Percentiles rank a stretch among this genome's conserved stretches.
Conservation (phyloP, 495 filamentous ascomycete genomes). For the Podospora australis region DNA sequence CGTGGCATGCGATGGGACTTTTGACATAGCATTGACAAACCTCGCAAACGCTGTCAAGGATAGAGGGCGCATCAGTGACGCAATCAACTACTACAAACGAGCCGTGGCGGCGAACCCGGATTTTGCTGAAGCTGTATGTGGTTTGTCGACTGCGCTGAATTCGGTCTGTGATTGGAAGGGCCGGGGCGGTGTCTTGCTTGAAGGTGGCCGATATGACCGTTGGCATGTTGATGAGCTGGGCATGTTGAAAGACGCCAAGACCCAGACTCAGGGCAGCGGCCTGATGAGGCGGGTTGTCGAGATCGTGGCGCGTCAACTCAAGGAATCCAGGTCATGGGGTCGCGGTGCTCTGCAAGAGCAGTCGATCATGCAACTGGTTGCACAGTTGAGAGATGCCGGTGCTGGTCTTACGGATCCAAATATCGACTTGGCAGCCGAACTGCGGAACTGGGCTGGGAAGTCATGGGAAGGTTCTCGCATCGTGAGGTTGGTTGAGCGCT, state of each 20-base stretch:
- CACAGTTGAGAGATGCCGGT: slow-evolving; percentile 37
- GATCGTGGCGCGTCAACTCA: slow-evolving; percentile 86
- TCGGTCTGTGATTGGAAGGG: slow-evolving; percentile 95
- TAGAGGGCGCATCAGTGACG: slow-evolving; percentile 84
- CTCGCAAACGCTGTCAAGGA: slow-evolving; percentile 98
- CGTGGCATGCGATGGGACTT: slow-evolving; percentile 81
- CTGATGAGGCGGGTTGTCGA: slow-evolving; percentile 95
- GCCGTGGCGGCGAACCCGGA: slow-evolving; percentile 88
- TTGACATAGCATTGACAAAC: slow-evolving; percentile 96
- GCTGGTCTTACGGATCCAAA: slow-evolving; percentile 18
- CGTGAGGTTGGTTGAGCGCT: slow-evolving; percentile 80
- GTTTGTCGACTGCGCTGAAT: slow-evolving; percentile 90
- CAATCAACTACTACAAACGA: slow-evolving; percentile 84
- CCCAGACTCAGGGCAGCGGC: slow-evolving; percentile 55
- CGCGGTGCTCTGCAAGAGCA: slow-evolving; percentile 58
- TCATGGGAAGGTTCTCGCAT: slow-evolving; percentile 86
- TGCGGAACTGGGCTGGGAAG: slow-evolving; percentile 66
- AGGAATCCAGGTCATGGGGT: slow-evolving; percentile 85
- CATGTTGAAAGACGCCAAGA: slow-evolving; percentile 69
- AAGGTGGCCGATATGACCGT: slow-evolving; percentile 68
- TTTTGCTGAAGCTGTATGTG: slow-evolving; percentile 96
- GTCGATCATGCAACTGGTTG: slow-evolving; percentile 35
- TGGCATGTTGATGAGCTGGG: slow-evolving; percentile 92
- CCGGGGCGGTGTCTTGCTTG: slow-evolving; percentile 73
- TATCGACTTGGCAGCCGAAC: slow-evolving; percentile 29